A percentile compares a stretch with the other conserved stretches of the same genome.
Evolutionary conservation across 2,329 filamentous ascomycete genomes (phyloP).

Genomic region (Nothomitra cinnamomea): DNA sequence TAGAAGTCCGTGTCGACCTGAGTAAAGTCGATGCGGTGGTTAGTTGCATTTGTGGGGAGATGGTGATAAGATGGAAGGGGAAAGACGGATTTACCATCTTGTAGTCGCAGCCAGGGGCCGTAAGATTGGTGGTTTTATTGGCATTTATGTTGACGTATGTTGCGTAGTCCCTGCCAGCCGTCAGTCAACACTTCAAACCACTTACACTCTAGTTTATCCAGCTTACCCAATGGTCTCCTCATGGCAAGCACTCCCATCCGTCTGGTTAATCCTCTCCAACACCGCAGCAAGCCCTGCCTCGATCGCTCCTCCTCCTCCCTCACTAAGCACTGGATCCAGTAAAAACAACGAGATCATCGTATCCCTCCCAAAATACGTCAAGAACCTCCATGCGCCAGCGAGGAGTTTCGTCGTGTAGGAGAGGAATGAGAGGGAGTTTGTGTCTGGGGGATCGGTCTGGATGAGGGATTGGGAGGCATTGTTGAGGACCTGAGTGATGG

Average conservation of each 20-base stretch:
- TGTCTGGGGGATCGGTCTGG: slow-evolving; percentile 27
- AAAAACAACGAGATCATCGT: slow-evolving; percentile 44
- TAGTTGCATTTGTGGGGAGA: no score
- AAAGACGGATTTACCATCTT: slow-evolving; percentile 28
- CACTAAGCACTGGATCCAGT: slow-evolving; percentile 38
- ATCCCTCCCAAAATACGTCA: slow-evolving; percentile 51
- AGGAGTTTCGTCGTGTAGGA: slow-evolving; percentile 46
- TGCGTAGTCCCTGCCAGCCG: slow-evolving; percentile 36
- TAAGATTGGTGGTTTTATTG: slow-evolving; percentile 28
- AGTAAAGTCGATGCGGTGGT: no score
- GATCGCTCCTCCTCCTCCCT: slow-evolving; percentile 35
- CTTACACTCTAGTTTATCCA: slow-evolving; percentile 1
- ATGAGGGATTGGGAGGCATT: slow-evolving; percentile 28
- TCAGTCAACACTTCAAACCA: background rate
- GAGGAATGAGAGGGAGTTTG: slow-evolving; percentile 40
- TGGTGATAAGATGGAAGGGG: background rate
- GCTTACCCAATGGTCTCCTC: slow-evolving; percentile 42
- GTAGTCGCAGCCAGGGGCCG: slow-evolving; percentile 37
- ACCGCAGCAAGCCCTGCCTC: slow-evolving; percentile 45
- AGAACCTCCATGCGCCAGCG: slow-evolving; percentile 47
- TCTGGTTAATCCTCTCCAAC: slow-evolving; percentile 41
- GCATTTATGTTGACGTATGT: slow-evolving; percentile 40
- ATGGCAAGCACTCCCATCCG: slow-evolving; percentile 43
- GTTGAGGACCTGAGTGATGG: background rate
- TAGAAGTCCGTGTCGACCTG: slow-evolving; percentile 45